Percentiles rank a stretch among this genome's conserved stretches.
Conservation (phyloP, 169 alveolate species). For the Cryptosporidium muris region DNA sequence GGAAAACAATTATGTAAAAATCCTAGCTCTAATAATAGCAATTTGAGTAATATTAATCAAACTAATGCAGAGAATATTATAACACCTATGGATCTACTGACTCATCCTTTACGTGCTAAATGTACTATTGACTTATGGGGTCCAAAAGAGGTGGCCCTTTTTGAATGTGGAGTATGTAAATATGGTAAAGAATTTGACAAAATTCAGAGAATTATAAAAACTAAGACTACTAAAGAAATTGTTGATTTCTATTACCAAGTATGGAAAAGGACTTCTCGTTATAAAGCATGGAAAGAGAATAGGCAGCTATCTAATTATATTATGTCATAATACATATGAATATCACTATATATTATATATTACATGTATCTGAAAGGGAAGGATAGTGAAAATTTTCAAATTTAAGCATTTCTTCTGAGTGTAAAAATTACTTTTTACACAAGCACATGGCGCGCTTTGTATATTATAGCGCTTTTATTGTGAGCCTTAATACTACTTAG, state of each 20-base stretch:
- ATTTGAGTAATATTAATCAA: not conserved
- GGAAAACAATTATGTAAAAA: not conserved
- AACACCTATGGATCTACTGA: conserved; percentile 74
- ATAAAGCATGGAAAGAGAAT: conserved; percentile 82
- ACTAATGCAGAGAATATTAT: conserved; percentile 46
- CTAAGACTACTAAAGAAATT: conserved; percentile 81
- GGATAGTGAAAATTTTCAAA: not conserved
- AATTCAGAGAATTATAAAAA: conserved; percentile 79
- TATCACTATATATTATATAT: not conserved
- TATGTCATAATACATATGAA: not conserved
- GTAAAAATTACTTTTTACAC: not conserved
- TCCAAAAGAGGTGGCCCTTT: conserved; percentile 82
- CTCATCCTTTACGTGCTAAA: conserved; percentile 73
- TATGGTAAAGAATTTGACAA: conserved; percentile 84
- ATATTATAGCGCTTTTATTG: not conserved
- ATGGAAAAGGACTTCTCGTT: conserved; percentile 84
- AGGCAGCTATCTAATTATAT: conserved; percentile 74
- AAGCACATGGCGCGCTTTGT: not conserved
- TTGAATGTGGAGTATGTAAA: conserved; percentile 82
- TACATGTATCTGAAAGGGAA: not conserved
- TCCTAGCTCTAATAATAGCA: conserved; percentile 1
- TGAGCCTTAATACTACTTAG: not conserved
- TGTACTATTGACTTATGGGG: conserved; percentile 85
- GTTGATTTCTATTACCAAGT: conserved; percentile 82
- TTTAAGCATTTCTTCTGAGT: not conserved